phyloP scores from a whole-genome alignment of 1,284 basidiomycete genomes.

The Pterulicium gracile region DNA sequence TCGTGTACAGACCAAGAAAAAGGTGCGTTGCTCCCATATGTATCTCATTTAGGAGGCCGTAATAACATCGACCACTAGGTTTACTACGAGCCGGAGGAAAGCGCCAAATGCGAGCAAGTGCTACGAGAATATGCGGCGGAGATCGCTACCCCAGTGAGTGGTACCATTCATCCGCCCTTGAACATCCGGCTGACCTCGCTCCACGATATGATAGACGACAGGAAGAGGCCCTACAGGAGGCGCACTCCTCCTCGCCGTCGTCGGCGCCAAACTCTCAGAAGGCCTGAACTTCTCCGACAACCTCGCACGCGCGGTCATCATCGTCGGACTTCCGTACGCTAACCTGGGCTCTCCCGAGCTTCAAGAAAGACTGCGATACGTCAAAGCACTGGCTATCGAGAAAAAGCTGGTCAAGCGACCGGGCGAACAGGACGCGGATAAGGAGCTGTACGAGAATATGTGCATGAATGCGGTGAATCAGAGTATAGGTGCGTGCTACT shows the following conservation, averaged over 20 bases:
- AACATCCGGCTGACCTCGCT: conserved; percentile 2
- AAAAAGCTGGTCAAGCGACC: conserved; percentile 18
- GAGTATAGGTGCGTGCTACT: conserved; percentile 67
- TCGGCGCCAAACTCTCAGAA: conserved; percentile 95
- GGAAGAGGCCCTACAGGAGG: conserved; percentile 34
- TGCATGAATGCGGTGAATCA: conserved; percentile 98
- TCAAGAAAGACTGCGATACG: conserved; percentile 85
- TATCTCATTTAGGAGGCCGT: background rate
- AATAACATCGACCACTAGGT: conserved; percentile 51
- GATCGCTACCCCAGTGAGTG: conserved; percentile 29
- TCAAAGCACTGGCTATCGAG: conserved; percentile 44
- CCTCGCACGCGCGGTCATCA: conserved; percentile 80
- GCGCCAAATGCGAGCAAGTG: conserved; percentile 66
- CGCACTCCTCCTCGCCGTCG: conserved; percentile 82
- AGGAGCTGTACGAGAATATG: conserved; percentile 84
- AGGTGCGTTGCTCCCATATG: conserved; percentile 21
- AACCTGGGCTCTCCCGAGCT: conserved; percentile 88
- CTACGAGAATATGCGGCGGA: conserved; percentile 70
- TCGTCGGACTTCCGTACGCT: conserved; percentile 90
- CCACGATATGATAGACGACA: conserved; percentile 2
- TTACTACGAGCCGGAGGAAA: conserved; percentile 82
- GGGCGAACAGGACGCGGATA: conserved; percentile 61
- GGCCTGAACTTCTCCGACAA: conserved; percentile 93
- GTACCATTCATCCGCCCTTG: background rate
- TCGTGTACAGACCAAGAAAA: conserved; percentile 66